Evolutionary conservation across 106 monocot genomes (phyloP).

Genomic region (Hemerocallis citrina): DNA sequence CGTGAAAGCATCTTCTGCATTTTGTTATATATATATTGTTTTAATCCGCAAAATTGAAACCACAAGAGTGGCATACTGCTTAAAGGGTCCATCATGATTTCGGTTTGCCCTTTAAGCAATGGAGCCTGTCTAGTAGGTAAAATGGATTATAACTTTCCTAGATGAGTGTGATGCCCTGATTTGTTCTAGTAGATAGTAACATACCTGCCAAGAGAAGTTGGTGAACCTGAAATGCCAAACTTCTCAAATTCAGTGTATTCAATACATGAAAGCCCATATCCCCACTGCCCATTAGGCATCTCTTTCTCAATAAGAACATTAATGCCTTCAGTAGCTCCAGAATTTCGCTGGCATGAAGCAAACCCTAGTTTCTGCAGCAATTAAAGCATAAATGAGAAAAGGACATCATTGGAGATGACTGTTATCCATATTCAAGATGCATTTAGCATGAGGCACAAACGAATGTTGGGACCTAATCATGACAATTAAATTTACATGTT

Average conservation of each 20-base stretch:
- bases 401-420: neutral
- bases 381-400: conserved; percentile 5
- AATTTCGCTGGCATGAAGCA: conserved; percentile 75
- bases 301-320: conserved; percentile 89
- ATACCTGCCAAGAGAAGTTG: conserved; percentile 48
- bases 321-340: conserved; percentile 90
- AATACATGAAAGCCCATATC: conserved; percentile 86
- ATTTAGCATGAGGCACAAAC: neutral
- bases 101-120: no score
- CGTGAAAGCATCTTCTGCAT: no score
- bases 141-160: no score
- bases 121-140: no score
- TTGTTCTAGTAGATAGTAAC: neutral
- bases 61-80: no score
- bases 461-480: no score
- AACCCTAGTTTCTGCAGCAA: conserved; percentile 91
- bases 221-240: conserved; percentile 50
- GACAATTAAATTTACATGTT: neutral
- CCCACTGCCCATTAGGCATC: conserved; percentile 55
- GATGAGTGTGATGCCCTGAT: no score
- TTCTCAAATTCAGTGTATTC: conserved; percentile 98
- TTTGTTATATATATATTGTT: no score
- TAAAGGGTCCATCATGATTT: no score
- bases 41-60: no score
- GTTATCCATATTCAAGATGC: neutral